These are phyloP conservation scores for Trametes hirsuta DNA, from an alignment of 1,284 basidiomycete species.

Conservation along the genomic window DNA sequence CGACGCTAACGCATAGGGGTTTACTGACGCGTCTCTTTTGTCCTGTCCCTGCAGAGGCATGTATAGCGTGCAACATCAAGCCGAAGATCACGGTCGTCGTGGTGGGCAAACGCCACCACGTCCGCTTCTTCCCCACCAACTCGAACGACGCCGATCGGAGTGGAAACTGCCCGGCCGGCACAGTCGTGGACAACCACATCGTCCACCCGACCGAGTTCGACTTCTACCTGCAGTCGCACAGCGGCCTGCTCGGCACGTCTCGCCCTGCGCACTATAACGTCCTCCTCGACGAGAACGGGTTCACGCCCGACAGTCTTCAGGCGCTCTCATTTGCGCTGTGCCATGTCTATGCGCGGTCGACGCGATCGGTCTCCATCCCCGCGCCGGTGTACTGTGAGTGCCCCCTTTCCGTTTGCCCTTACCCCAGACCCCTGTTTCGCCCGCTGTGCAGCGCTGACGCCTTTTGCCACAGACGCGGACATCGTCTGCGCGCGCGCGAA, in stretches of 20 bases:
- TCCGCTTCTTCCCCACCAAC: slow-evolving; percentile 72
- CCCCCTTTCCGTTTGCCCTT: too few species aligned
- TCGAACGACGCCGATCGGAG: slow-evolving; percentile 57
- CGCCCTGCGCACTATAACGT: slow-evolving; percentile 70
- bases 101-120: slow-evolving; percentile 78
- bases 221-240: slow-evolving; percentile 80
- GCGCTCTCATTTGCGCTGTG: slow-evolving; percentile 76
- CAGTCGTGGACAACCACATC: slow-evolving; percentile 73
- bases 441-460: slow-evolving; percentile 2
- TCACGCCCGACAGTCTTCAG: slow-evolving; percentile 68
- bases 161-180: slow-evolving; percentile 77
- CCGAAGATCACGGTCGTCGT: slow-evolving; percentile 75
- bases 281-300: slow-evolving; percentile 60
- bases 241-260: slow-evolving; percentile 58
- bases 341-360: slow-evolving; percentile 82
- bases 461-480: slow-evolving; percentile 64
- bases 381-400: slow-evolving; percentile 81
- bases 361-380: slow-evolving; percentile 82
- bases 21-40: background rate
- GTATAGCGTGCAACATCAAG: slow-evolving; percentile 53
- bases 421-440: slow-evolving; percentile 3
- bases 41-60: slow-evolving; percentile 49
- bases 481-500: slow-evolving; percentile 82
- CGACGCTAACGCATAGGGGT: background rate
- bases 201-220: slow-evolving; percentile 79